Base-by-base conservation (phyloP, 129 eudicot genomes). In the Escallonia herrerae region DNA sequence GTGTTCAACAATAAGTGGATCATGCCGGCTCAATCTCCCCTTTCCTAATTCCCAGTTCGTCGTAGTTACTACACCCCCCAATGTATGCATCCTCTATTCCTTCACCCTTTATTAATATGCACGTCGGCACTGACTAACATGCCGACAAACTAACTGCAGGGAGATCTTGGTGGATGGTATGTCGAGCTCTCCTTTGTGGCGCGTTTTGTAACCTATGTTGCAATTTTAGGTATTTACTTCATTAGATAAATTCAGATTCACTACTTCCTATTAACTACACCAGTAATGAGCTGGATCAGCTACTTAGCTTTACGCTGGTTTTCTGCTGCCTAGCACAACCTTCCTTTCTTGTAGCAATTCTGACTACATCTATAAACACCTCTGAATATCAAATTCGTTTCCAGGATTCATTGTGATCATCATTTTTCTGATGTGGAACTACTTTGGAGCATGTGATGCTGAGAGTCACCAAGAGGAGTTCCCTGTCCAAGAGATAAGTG, bases 1-100 rank as follows among this genome's bases (percentile, higher is more conserved):
- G 43, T 63, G 76, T 63, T 63, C 64, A 9, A 72, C 70, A 15
- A 11, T 9, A 53, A 54, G 4, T 3, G 76, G 76, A 7, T 71
- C 76, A 15, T 71, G 76, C 46, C 52, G 14, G 22, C 60, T 71
- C 55, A 62, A 48, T 41, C 44, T 71, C 38, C 14, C 2, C 63
- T 53, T 71, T 42, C 64, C 73, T 4, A 57, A n/a, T 8, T 15
- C 64, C 11, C 73, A 56, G 4, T 68, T 68, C 46, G 65, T 68
- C 45, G 9, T 43, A 2, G 63, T 68, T 15, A 58, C 73, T 22
- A 68, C 73, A 44, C 73, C 73, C 5, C 9, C 57, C 45, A 68
- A 68, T 58, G 73, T 68, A 68, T 13, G 45, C 4, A 22, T 22
- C 33, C 40, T 22, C 43, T 3, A 6, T 40, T 46, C 3, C 14